Evolutionary conservation across 139 green algal species (phyloP), one percentile per base, ranked within the genome.

Genomic region (Chlorella sp.): DNA sequence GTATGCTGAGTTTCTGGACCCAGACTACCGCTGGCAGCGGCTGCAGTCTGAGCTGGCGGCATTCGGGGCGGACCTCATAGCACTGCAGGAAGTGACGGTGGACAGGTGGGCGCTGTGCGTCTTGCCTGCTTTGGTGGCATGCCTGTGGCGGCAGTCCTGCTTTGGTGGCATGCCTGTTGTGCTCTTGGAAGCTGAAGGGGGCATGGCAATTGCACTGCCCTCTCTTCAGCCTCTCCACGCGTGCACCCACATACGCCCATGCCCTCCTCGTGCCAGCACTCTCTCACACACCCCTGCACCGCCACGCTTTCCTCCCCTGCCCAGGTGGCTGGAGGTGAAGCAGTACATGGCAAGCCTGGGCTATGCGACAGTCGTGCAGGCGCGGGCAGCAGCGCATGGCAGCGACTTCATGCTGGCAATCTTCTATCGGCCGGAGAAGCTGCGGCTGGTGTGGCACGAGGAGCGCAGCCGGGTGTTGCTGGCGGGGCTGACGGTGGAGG

Each of bases 51-150:
- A 96, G 86, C 88, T 96, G 61, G 73, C 60, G 0, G 64, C 75
- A 0, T 90, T 96, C 26, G 89, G 81, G 2, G 60, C 93, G 1
- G 93, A 96, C 80, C 68, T 96, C 1, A 69, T 96, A 18, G 94
- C 92, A 21, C 81, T 96, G 40, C 94, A 96, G 77, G 94, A 96
- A 69, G 92, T 93, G 16, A 89, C 93, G 12, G 42, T 89, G 0
- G 83, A 89, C 39, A 83, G 86, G 93, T 94, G 64, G 28, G 69
- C 4, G 28, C 69, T 34, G 69, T 34, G 69, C 69, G 2, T 26
- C 24, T 73, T 30, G 22, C 21, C 21, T 73, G 64, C 64, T n/a
- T 73, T 73, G 3, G 2, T n/a, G 21, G 22, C 7, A 3, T 26
- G 64, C 64, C 5, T 5, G 21, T 5, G 21, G 64, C 64, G 64